Evolutionary conservation across 2,329 filamentous ascomycete genomes (phyloP).

Genomic region (Diplodia sapinea): DNA sequence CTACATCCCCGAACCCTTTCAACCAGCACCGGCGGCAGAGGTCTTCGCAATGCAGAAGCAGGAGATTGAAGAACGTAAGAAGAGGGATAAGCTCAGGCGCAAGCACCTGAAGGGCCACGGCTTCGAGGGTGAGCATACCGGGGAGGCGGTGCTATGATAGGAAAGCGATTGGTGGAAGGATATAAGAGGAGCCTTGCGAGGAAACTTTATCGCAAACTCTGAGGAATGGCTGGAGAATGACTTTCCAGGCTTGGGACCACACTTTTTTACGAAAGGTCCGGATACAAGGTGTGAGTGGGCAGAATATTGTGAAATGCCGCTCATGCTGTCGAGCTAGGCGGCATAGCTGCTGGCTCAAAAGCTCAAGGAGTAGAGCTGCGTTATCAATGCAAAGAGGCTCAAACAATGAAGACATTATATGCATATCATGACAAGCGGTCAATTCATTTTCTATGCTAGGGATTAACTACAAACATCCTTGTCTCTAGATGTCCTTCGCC

Average conservation of each 20-base stretch:
- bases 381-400: conserved; percentile 5
- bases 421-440: not conserved
- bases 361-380: conserved; percentile 7
- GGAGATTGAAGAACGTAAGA: conserved; percentile 70
- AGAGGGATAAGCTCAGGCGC: conserved; percentile 29
- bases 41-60: conserved; percentile 77
- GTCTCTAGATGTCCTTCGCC: not conserved
- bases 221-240: not conserved
- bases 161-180: not conserved
- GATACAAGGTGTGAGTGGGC: conserved; percentile 25
- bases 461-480: not conserved
- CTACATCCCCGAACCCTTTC: conserved; percentile 73
- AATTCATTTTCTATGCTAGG: not conserved
- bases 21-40: conserved; percentile 68
- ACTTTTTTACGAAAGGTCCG: conserved; percentile 5
- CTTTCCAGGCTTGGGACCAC: not conserved
- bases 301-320: conserved; percentile 35
- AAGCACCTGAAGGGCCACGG: conserved; percentile 26
- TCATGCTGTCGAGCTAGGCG: conserved; percentile 18
- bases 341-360: not conserved
- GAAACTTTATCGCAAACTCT: conserved; percentile 6
- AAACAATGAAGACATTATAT: not conserved
- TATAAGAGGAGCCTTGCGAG: not conserved
- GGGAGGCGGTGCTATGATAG: conserved; percentile 27
- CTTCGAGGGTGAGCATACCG: conserved; percentile 32